Conservation (phyloP, 2,329 filamentous ascomycete species). For the Neonectria neomacrospora region DNA sequence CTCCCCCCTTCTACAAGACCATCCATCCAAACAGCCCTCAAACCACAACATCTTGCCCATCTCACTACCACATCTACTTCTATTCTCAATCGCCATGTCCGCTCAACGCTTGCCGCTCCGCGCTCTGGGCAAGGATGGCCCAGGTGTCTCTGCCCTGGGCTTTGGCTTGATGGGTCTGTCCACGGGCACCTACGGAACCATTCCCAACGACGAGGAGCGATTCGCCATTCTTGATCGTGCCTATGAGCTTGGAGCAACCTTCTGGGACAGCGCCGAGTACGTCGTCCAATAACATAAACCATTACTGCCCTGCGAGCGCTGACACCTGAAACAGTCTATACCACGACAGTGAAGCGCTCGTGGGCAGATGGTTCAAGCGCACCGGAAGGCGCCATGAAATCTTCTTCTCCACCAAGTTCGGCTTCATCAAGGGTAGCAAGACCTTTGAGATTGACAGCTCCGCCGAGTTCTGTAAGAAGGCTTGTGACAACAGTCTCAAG, state of each 20-base stretch:
- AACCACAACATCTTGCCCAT: background rate
- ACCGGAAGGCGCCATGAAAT: slow-evolving; percentile 56
- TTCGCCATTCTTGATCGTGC: slow-evolving; percentile 60
- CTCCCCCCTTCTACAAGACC: background rate
- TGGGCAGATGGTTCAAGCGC: slow-evolving; percentile 59
- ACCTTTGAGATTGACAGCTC: slow-evolving; percentile 5
- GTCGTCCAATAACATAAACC: background rate
- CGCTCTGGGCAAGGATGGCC: slow-evolving; percentile 61
- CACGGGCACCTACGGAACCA: slow-evolving; percentile 30
- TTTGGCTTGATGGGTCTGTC: slow-evolving; percentile 62
- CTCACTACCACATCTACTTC: background rate
- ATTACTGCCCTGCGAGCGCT: background rate
- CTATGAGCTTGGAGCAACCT: slow-evolving; percentile 56
- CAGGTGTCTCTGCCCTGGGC: slow-evolving; percentile 59
- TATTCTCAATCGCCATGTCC: background rate
- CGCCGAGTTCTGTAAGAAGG: slow-evolving; percentile 24
- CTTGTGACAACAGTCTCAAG: slow-evolving; percentile 49
- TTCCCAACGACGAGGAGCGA: slow-evolving; percentile 57
- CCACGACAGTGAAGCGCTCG: slow-evolving; percentile 57
- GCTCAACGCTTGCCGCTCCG: background rate
- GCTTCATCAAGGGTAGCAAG: slow-evolving; percentile 22
- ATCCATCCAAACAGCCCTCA: background rate
- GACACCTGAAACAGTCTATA: slow-evolving; percentile 47
- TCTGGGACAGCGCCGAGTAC: slow-evolving; percentile 59
- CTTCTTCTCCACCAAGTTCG: slow-evolving; percentile 55